A percentile compares a stretch with the other conserved stretches of the same genome.
These are phyloP conservation scores for Macrophomina phaseolina DNA, from an alignment of 2,329 filamentous ascomycete species.

Conservation along the genomic window DNA sequence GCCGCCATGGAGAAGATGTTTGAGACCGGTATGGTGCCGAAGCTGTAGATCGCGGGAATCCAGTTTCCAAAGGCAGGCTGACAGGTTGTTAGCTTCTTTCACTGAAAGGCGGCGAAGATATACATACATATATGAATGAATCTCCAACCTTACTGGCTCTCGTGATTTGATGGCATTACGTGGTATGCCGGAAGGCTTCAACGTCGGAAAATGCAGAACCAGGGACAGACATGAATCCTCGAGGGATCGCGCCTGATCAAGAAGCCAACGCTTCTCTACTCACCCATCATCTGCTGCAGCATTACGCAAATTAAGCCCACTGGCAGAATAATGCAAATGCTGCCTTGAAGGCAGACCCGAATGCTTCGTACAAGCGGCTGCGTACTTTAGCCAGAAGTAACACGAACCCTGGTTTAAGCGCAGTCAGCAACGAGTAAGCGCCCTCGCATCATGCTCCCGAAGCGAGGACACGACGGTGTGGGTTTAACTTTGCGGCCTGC, in stretches of 20 bases:
- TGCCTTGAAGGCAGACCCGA: neutral
- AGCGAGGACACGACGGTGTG: neutral
- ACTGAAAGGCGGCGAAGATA: neutral
- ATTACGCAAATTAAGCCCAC: neutral
- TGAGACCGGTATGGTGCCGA: constrained; percentile 31
- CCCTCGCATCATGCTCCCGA: neutral
- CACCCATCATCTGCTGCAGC: too few relatives aligned
- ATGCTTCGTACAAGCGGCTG: neutral
- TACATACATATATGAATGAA: neutral
- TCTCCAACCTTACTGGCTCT: too few relatives aligned
- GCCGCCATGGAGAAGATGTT: constrained; percentile 40
- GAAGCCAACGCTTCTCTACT: too few relatives aligned
- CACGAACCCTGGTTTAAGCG: neutral
- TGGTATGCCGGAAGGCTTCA: too few relatives aligned
- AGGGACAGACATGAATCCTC: too few relatives aligned
- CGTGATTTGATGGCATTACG: too few relatives aligned
- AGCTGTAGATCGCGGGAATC: constrained; percentile 27
- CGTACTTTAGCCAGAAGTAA: neutral
- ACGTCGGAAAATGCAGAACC: too few relatives aligned
- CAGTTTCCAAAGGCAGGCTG: neutral
- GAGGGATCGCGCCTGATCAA: too few relatives aligned
- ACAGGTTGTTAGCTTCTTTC: neutral
- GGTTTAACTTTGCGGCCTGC: neutral
- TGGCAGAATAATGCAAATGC: neutral
- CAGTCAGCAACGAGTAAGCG: constrained; percentile 15